Conservation (phyloP, 1,139 yeast genomes). For the Kluyveromyces sp. region DNA sequence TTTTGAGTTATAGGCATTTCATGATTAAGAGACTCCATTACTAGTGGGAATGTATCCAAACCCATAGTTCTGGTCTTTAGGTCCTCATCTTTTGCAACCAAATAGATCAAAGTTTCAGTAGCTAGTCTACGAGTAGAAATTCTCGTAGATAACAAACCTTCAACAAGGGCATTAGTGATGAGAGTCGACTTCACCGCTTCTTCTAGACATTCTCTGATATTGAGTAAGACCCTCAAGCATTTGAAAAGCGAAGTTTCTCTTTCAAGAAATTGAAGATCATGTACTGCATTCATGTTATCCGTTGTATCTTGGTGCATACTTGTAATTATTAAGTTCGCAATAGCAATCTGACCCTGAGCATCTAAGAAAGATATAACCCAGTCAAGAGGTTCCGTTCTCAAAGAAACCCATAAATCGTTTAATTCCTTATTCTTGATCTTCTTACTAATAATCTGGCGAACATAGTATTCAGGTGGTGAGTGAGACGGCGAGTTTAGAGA, state of each 20-base stretch:
- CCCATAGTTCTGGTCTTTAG: slow-evolving; percentile 1
- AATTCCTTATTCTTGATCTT: slow-evolving; percentile 63
- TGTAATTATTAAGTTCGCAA: slow-evolving; percentile 51
- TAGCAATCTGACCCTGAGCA: slow-evolving; percentile 83
- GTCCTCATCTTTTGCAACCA: slow-evolving; percentile 29
- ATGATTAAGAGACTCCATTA: slow-evolving; percentile 51
- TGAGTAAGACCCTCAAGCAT: slow-evolving; percentile 56
- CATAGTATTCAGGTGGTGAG: slow-evolving; percentile 67
- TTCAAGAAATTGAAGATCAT: slow-evolving; percentile 37
- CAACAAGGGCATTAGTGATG: slow-evolving; percentile 51
- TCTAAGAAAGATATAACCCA: slow-evolving; percentile 84
- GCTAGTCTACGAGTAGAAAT: slow-evolving; percentile 72
- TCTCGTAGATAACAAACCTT: slow-evolving; percentile 54
- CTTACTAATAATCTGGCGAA: slow-evolving; percentile 64
- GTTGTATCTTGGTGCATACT: slow-evolving; percentile 24
- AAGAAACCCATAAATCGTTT: slow-evolving; percentile 80
- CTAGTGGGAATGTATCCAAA: slow-evolving; percentile 5
- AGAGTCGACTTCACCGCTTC: slow-evolving; percentile 45
- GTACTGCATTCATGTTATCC: slow-evolving; percentile 11
- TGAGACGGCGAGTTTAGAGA: slow-evolving; percentile 12
- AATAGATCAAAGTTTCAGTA: slow-evolving; percentile 61
- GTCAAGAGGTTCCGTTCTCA: slow-evolving; percentile 82
- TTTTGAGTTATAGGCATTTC: slow-evolving; percentile 48
- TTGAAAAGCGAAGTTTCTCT: slow-evolving; percentile 53
- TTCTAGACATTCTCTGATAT: slow-evolving; percentile 48